Evolutionary conservation across 495 filamentous ascomycete species (phyloP).

Genomic region (Glonium stellatum): DNA sequence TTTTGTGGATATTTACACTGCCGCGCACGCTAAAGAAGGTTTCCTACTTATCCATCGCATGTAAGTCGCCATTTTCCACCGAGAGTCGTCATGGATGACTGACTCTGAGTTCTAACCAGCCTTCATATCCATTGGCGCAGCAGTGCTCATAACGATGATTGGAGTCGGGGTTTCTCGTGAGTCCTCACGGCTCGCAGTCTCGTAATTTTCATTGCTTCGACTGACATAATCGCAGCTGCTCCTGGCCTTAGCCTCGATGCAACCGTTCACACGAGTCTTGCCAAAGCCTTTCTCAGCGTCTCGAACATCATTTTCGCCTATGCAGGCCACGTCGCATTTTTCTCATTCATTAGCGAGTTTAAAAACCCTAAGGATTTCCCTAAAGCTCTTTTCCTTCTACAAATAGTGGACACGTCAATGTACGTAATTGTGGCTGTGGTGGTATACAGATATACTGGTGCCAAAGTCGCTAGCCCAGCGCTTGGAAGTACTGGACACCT

Average conservation of each 20-base stretch:
- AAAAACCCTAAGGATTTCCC: constrained; percentile 50
- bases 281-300: constrained; percentile 38
- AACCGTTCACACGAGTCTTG: constrained; percentile 3
- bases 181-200: neutral
- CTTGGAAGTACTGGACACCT: constrained; percentile 54
- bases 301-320: constrained; percentile 6
- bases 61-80: constrained; percentile 38
- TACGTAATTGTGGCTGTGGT: constrained; percentile 62
- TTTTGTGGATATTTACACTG: constrained; percentile 58
- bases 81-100: constrained; percentile 9
- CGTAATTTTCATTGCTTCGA: neutral
- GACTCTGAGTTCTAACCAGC: constrained; percentile 36
- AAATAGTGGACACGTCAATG: constrained; percentile 56
- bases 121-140: constrained; percentile 57
- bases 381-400: constrained; percentile 54
- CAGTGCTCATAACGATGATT: constrained; percentile 65
- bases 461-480: constrained; percentile 57
- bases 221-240: neutral
- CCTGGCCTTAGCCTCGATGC: constrained; percentile 3
- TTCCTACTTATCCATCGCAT: constrained; percentile 53
- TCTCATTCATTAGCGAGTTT: constrained; percentile 75
- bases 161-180: constrained; percentile 23
- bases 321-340: constrained; percentile 63
- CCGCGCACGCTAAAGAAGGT: constrained; percentile 54
- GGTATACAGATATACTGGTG: constrained; percentile 67